Evolutionary conservation across 1,284 basidiomycete species (phyloP).

Genomic region (Boletus semigastroideus): DNA sequence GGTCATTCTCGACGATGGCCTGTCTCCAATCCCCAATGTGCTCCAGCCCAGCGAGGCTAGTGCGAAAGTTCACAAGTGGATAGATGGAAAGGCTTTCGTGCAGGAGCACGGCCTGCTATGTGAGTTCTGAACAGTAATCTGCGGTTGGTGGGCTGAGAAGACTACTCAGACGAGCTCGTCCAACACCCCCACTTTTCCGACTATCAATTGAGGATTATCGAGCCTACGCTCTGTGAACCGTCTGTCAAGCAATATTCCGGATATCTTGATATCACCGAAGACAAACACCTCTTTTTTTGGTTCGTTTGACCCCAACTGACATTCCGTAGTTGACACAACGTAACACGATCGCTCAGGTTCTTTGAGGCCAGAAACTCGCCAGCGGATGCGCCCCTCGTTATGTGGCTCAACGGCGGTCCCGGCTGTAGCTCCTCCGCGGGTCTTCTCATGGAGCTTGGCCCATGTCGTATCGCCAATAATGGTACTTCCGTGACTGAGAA

Average conservation of each 20-base stretch:
- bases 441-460: conserved; percentile 85
- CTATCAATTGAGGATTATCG: conserved; percentile 71
- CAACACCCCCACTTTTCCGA: conserved; percentile 68
- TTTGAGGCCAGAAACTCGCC: conserved; percentile 81
- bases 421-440: conserved; percentile 80
- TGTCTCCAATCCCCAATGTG: conserved; percentile 39
- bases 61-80: conserved; percentile 45
- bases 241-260: conserved; percentile 86
- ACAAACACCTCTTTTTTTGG: conserved; percentile 90
- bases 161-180: conserved; percentile 64
- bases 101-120: conserved; percentile 63
- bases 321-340: conserved; percentile 10
- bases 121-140: conserved; percentile 35
- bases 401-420: conserved; percentile 91
- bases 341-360: conserved; percentile 57
- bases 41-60: conserved; percentile 45
- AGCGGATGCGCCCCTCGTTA: conserved; percentile 72
- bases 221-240: conserved; percentile 79
- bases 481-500: conserved; percentile 74
- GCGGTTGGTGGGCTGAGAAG: conserved; percentile 9
- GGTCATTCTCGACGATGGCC: conserved; percentile 35
- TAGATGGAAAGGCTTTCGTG: conserved; percentile 61
- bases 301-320: conserved; percentile 31
- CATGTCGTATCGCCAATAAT: conserved; percentile 70
- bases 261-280: conserved; percentile 84